Conservation (phyloP, 2,329 filamentous ascomycete species). For the Colletotrichum sp. region DNA sequence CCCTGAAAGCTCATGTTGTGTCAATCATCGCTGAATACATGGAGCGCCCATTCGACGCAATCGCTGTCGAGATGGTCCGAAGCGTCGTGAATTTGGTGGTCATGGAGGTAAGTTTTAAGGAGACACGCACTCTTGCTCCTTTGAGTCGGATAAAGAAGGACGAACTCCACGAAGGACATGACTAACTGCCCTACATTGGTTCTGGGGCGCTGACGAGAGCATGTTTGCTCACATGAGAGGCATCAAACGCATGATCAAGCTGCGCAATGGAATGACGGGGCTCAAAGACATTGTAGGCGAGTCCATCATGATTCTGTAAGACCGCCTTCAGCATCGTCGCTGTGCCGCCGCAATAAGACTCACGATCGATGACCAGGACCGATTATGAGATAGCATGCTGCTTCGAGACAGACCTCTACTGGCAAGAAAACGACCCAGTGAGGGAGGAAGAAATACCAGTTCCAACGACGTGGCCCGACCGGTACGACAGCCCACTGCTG, state of each 20-base stretch:
- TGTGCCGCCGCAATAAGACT: not conserved
- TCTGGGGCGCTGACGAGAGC: constrained; percentile 29
- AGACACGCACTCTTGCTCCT: not conserved
- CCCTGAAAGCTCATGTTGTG: constrained; percentile 28
- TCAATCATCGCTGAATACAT: constrained; percentile 30
- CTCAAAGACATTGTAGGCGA: constrained; percentile 29
- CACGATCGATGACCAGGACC: constrained; percentile 20
- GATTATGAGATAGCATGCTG: constrained; percentile 34
- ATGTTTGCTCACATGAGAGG: constrained; percentile 34
- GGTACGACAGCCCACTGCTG: constrained; percentile 28
- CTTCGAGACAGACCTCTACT: constrained; percentile 30
- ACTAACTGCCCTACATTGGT: constrained; percentile 14
- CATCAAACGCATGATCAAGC: constrained; percentile 30
- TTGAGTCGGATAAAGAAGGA: fast-evolving
- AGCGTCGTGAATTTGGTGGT: constrained; percentile 32
- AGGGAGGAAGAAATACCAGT: constrained; percentile 7
- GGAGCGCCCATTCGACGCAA: constrained; percentile 15
- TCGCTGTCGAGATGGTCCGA: constrained; percentile 29
- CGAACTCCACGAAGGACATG: fast-evolving
- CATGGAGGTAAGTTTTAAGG: constrained; percentile 27
- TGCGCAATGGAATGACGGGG: constrained; percentile 26
- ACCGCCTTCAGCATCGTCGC: not conserved
- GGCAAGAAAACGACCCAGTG: constrained; percentile 22
- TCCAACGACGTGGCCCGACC: constrained; percentile 21
- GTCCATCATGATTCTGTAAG: constrained; percentile 18